Percentiles rank a stretch among this genome's conserved stretches.
These are phyloP conservation scores for Boletus tomentosulus DNA, from an alignment of 768 basidiomycete genomes.

Conservation along the genomic window DNA sequence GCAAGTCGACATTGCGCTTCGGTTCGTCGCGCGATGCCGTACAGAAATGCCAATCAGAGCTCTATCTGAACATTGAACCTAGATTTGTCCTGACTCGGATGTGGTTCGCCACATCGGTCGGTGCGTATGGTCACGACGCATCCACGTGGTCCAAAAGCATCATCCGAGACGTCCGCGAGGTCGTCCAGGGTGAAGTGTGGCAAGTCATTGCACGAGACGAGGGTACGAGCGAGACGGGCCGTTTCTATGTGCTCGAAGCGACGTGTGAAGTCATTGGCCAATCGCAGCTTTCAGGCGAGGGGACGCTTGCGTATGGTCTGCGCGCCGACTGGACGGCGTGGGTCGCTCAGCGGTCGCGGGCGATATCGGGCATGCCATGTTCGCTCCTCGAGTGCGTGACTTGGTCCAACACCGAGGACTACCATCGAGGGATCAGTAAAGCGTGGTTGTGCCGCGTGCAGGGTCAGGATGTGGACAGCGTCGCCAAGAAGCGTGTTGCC, in stretches of 20 bases:
- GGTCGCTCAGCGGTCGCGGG: slow-evolving; percentile 32
- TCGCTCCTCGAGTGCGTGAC: slow-evolving; percentile 37
- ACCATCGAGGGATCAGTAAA: slow-evolving; percentile 60
- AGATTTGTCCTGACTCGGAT: slow-evolving; percentile 63
- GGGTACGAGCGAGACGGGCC: slow-evolving; percentile 21
- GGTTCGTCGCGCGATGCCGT: slow-evolving; percentile 37
- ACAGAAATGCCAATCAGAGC: not conserved
- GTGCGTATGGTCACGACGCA: slow-evolving; percentile 31
- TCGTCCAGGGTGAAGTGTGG: slow-evolving; percentile 61
- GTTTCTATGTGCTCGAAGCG: slow-evolving; percentile 57
- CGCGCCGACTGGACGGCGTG: slow-evolving; percentile 69
- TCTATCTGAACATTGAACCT: slow-evolving; percentile 1
- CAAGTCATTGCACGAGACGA: slow-evolving; percentile 35
- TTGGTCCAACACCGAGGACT: slow-evolving; percentile 74
- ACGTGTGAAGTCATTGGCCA: slow-evolving; percentile 73
- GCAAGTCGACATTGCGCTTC: slow-evolving; percentile 52
- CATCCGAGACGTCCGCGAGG: slow-evolving; percentile 48
- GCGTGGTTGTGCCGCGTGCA: slow-evolving; percentile 51
- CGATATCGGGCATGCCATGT: not conserved
- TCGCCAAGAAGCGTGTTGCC: slow-evolving; percentile 46
- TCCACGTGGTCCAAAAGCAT: slow-evolving; percentile 32
- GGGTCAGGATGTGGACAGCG: slow-evolving; percentile 40
- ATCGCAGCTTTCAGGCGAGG: not conserved
- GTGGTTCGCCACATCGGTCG: slow-evolving; percentile 61
- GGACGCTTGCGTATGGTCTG: slow-evolving; percentile 17